Conservation (phyloP, 2,329 filamentous ascomycete genomes). For the Exophiala dermatitidis region DNA sequence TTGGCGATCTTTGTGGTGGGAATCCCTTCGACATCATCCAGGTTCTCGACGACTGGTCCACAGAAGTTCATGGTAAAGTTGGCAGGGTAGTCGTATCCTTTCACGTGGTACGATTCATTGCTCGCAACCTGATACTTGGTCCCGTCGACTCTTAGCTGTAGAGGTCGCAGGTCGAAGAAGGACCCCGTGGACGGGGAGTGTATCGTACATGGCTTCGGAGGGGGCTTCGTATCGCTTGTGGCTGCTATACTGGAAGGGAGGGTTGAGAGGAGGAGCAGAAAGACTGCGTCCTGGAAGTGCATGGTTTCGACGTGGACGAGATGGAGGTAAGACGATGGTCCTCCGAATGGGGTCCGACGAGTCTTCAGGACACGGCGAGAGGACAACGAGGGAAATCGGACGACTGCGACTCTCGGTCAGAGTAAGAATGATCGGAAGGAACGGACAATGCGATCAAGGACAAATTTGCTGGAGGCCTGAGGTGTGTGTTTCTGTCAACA, state of each 20-base stretch:
- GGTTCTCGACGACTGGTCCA: slow-evolving; percentile 42
- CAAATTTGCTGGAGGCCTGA: no score
- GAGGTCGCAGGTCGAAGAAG: slow-evolving; percentile 57
- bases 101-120: slow-evolving; percentile 43
- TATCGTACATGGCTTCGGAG: slow-evolving; percentile 54
- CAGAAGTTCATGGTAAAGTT: slow-evolving; percentile 49
- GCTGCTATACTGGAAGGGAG: slow-evolving; percentile 28
- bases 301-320: slow-evolving; percentile 3
- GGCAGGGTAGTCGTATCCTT: slow-evolving; percentile 44
- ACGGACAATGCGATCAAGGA: no score
- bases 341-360: no score
- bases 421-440: no score
- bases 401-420: no score
- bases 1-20: slow-evolving; percentile 38
- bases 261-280: slow-evolving; percentile 32
- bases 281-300: slow-evolving; percentile 18
- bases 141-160: slow-evolving; percentile 35
- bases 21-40: slow-evolving; percentile 43
- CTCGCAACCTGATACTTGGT: slow-evolving; percentile 40
- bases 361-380: no score
- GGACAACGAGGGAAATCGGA: no score
- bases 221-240: slow-evolving; percentile 37
- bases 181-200: slow-evolving; percentile 53
- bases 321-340: no score
- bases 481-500: no score